A percentile compares a stretch with the other conserved stretches of the same genome.
Evolutionary conservation across 306 rosid species (phyloP).

Genomic region (Potentilla sterilis): DNA sequence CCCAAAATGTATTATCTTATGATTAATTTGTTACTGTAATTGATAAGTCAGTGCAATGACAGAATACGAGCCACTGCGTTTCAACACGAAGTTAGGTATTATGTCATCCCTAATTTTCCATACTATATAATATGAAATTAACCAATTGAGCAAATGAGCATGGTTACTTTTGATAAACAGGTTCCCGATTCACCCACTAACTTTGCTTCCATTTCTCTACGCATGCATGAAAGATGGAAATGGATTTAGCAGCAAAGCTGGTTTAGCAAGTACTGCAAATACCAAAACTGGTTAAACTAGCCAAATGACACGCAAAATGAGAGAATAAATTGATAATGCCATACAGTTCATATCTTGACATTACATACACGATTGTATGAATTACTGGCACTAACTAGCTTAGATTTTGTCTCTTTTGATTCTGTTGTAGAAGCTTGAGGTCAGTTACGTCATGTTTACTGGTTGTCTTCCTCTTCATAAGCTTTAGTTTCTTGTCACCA

Average conservation of each 20-base stretch:
- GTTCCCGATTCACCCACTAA: neutral
- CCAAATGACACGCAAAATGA: neutral
- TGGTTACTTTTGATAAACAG: neutral
- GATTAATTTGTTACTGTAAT: neutral
- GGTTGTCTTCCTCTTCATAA: slow-evolving; percentile 39
- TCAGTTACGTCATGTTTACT: slow-evolving; percentile 45
- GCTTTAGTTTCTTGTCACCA: neutral
- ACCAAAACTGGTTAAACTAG: slow-evolving; percentile 17
- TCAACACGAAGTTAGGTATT: slow-evolving; percentile 42
- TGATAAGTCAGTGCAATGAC: slow-evolving; percentile 57
- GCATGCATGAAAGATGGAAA: neutral
- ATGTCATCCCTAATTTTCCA: neutral
- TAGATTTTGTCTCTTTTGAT: slow-evolving; percentile 22
- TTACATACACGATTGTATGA: slow-evolving; percentile 19
- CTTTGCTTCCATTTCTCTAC: neutral
- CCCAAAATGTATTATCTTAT: slow-evolving; percentile 25
- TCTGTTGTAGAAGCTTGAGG: slow-evolving; percentile 31
- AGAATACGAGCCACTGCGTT: slow-evolving; percentile 77
- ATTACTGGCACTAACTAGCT: slow-evolving; percentile 7
- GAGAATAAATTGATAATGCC: neutral
- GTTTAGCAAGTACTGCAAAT: neutral
- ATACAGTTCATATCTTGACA: neutral
- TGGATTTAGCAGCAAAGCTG: neutral
- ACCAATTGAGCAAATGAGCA: neutral
- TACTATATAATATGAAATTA: neutral